Evolutionary conservation across 805 yeast genomes (phyloP), one percentile per base, ranked within the genome.

Genomic region (Kodamaea jinghongensis): DNA sequence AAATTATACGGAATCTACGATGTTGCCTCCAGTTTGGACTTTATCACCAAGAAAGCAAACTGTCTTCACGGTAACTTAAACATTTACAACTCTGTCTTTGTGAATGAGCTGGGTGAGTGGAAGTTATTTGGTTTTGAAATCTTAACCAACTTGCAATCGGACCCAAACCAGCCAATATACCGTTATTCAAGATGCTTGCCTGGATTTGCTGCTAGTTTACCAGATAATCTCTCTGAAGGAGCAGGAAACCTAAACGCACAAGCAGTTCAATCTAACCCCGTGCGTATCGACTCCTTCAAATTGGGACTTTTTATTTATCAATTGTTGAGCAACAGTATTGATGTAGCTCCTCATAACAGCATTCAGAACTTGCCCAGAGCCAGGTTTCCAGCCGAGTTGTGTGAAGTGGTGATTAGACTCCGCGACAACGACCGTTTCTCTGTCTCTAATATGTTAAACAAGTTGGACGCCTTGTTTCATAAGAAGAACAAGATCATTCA

Each of bases 91-190:
- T 75, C 85, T 1, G 72, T 90, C 1, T 89, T 66, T 55, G 79
- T 86, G 11, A 83, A 76, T 39, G 36, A 39, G 9, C 74, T 70
- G 22, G 96, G 96, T 10, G 95, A 85, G 53, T 87, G 96, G 91
- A 82, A 79, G 43, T 56, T 90, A 17, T 84, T 85, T 43, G 96
- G 96, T 1, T 79, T 89, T 51, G 97, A 90, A 58, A 58, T 82
- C 1, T 61, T 79, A 26, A 71, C 83, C 2, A 74, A 68, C 39
- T 55, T 74, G 31, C 64, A 49, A 7, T 65, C 74, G 4, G 80
- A 70, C 45, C 71, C 73, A 13, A 71, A 72, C 13, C 67, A 61
- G 36, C 72, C 73, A 14, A 55, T 63, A 8, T 74, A 68, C 46
- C 56, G 71, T 27, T 55, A 56, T 30, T 69, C 55, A n/a, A 50